Percentiles rank a stretch among this genome's conserved stretches.
Evolutionary conservation across 768 basidiomycete genomes (phyloP).

Genomic region (Tulasnella sp.): DNA sequence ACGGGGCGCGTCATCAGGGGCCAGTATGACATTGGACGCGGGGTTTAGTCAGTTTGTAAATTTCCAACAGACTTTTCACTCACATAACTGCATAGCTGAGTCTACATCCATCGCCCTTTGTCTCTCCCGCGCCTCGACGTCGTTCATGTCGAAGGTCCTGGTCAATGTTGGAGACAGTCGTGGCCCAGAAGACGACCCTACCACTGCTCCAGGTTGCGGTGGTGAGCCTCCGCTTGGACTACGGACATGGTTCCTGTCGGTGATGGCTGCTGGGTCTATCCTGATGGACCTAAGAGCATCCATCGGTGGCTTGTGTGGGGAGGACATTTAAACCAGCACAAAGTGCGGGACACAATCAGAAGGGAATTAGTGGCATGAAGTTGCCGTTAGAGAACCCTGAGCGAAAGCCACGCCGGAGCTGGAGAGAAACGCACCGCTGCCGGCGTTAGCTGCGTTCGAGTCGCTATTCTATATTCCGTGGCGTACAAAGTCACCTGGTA

Average conservation of each 20-base stretch:
- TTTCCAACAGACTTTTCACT: slow-evolving; percentile 17
- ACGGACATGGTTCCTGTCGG: slow-evolving; percentile 4
- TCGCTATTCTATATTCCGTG: too few relatives aligned
- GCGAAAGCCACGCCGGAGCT: too few relatives aligned
- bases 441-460: too few relatives aligned
- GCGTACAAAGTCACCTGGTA: too few relatives aligned
- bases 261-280: slow-evolving; percentile 8
- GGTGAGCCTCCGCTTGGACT: background rate
- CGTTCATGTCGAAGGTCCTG: slow-evolving; percentile 1
- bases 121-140: slow-evolving; percentile 60
- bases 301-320: background rate
- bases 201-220: background rate
- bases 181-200: background rate
- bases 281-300: slow-evolving; percentile 1
- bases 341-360: too few relatives aligned
- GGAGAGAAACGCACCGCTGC: too few relatives aligned
- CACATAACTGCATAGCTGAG: slow-evolving; percentile 48
- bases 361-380: too few relatives aligned
- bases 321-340: too few relatives aligned
- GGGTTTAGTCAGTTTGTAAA: background rate
- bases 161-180: slow-evolving; percentile 7
- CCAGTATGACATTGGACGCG: background rate
- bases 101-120: slow-evolving; percentile 92
- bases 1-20: background rate
- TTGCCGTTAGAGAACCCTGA: too few relatives aligned